Evolutionary conservation across 352 stramenopile genomes (phyloP), one percentile per base, ranked within the genome.

Genomic region (Achlya hypogyna): DNA sequence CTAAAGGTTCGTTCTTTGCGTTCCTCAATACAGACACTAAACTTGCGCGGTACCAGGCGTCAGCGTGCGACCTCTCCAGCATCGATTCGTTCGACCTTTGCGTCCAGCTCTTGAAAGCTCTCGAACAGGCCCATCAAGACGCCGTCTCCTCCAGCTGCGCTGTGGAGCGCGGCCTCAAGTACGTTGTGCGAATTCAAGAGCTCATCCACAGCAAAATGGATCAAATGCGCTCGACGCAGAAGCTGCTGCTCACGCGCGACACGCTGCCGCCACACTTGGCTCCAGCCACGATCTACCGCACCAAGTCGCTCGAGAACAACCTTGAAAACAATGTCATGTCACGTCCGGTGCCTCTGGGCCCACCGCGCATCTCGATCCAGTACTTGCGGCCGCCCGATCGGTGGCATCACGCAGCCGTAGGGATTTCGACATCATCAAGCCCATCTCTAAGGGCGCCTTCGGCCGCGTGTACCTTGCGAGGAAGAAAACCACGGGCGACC

Each of bases 361-460:
- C 60, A 25, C 34, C 32, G 14, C 60, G 60, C 31, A 49, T 67
- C 16, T 58, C 60, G n/a, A 67, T 67, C n/a, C 18, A 59, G 60
- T 67, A 67, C 38, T 14, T 23, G 12, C 23, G 2, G 2, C 12
- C 16, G 16, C 2, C 29, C 4, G 20, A 29, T 64, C 5, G 8
- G 18, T 8, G 27, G 18, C 0, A 29, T 2, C 18, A 22, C 22
- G 20, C 20, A 31, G 18, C 5, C 56, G 34, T 51, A 66, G 53
- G 34, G 89, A 97, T 73, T 97, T 97, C 47, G 75, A 93, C 40
- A 93, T 96, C 45, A 71, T 96, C 32, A 96, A 96, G 34, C 82
- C 86, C 1, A 96, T 97, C 43, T 93, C 84, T 0, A 94, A 93
- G 72, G 89, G 89, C 2, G 88, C 89, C 0, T 96, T 95, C 43